phyloP scores from a whole-genome alignment of 2,329 filamentous ascomycete species.

The Colletotrichum sp. region DNA sequence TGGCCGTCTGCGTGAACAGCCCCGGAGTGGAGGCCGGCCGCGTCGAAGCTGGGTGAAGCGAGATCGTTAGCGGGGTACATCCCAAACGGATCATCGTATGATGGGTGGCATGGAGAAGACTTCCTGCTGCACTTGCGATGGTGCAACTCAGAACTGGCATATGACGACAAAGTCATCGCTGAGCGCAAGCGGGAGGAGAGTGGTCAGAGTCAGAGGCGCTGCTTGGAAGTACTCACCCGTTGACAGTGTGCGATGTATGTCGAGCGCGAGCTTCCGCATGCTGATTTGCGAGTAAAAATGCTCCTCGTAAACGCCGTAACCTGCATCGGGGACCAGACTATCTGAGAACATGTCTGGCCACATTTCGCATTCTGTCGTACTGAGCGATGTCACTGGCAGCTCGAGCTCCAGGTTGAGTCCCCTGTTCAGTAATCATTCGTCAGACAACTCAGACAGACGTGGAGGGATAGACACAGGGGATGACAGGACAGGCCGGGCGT shows the following conservation, averaged over 20 bases:
- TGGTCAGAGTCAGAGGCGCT: neutral
- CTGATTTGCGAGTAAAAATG: slow-evolving; percentile 66
- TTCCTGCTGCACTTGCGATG: neutral
- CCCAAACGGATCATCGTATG: neutral
- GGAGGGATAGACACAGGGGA: neutral
- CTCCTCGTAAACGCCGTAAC: slow-evolving; percentile 52
- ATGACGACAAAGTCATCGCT: neutral
- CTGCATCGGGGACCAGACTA: neutral
- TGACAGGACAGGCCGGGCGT: neutral
- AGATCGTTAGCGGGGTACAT: neutral
- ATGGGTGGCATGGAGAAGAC: neutral
- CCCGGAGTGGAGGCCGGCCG: neutral
- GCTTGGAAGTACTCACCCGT: slow-evolving; percentile 46
- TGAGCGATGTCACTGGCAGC: slow-evolving; percentile 59
- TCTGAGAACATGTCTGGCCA: slow-evolving; percentile 28
- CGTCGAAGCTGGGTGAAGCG: neutral
- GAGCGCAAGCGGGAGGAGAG: neutral
- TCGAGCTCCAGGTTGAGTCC: slow-evolving; percentile 63
- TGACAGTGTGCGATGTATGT: slow-evolving; percentile 56
- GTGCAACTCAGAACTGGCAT: neutral
- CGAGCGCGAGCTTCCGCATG: slow-evolving; percentile 55
- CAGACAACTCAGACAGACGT: neutral
- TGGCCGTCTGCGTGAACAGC: neutral
- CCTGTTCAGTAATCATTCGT: slow-evolving; percentile 34
- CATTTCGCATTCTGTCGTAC: slow-evolving; percentile 56